A percentile compares a stretch with the other conserved stretches of the same genome.
These are phyloP conservation scores for Flagelloscypha sp. DNA, from an alignment of 768 basidiomycete species.

Conservation along the genomic window DNA sequence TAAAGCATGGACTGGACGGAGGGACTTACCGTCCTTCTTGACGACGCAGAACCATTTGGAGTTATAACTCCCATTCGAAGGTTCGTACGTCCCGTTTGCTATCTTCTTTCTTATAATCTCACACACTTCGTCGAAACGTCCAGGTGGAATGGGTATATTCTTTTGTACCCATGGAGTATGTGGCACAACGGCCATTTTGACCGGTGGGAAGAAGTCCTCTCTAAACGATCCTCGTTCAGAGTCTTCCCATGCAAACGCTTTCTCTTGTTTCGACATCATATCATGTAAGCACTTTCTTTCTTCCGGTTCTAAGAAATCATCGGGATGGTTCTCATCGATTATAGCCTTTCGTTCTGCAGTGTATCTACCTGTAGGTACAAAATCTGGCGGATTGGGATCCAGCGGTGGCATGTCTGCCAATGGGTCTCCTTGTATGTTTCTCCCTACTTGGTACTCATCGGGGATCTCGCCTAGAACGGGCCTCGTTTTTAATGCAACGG, in stretches of 20 bases:
- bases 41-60: constrained; percentile 16
- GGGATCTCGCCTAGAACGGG: constrained; percentile 17
- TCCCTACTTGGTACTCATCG: constrained; percentile 16
- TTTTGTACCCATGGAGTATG: constrained; percentile 27
- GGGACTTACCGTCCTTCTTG: constrained; percentile 18
- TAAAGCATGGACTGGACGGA: constrained; percentile 23
- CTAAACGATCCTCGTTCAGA: constrained; percentile 24
- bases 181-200: constrained; percentile 22
- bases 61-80: constrained; percentile 15
- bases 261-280: constrained; percentile 18
- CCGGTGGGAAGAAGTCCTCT: constrained; percentile 23
- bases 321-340: constrained; percentile 14
- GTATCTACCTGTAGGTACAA: constrained; percentile 17
- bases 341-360: constrained; percentile 16
- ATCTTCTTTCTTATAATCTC: constrained; percentile 15
- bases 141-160: constrained; percentile 21
- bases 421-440: constrained; percentile 20
- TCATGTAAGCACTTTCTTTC: constrained; percentile 12
- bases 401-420: constrained; percentile 16
- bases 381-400: constrained; percentile 11
- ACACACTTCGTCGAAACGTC: constrained; percentile 13
- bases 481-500: constrained; percentile 18
- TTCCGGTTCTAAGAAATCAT: constrained; percentile 13
- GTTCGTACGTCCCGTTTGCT: constrained; percentile 16
- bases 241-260: constrained; percentile 21